A percentile compares a stretch with the other conserved stretches of the same genome.
Conservation (phyloP, 331 rosid species). For the Spiraea crenata region DNA sequence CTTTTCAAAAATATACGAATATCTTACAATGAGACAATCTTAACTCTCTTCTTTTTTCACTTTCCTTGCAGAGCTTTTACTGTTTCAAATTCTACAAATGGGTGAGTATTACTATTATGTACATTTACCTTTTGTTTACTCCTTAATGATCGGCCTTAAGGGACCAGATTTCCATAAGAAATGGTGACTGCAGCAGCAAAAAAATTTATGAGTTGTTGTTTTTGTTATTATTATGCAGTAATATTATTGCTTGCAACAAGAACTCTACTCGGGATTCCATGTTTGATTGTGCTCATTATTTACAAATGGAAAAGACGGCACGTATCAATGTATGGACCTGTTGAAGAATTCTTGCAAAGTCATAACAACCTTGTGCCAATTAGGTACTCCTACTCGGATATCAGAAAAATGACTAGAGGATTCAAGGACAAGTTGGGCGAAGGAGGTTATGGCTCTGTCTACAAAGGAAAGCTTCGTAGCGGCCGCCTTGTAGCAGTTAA, state of each 20-base stretch:
- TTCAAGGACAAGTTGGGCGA: background rate
- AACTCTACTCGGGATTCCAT: background rate
- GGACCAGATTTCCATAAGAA: too few relatives aligned
- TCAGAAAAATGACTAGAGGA: conserved; percentile 1
- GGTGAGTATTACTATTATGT: too few relatives aligned
- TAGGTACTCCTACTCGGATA: background rate
- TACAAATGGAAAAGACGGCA: background rate
- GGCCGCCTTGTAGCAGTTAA: background rate
- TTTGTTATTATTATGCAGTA: background rate
- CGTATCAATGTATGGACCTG: background rate
- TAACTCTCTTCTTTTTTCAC: too few relatives aligned
- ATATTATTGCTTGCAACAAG: accelerated
- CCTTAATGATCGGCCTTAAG: too few relatives aligned
- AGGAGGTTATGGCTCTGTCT: conserved; percentile 9
- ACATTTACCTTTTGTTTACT: too few relatives aligned
- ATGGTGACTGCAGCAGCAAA: too few relatives aligned
- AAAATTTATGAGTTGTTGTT: too few relatives aligned
- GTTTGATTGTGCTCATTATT: background rate
- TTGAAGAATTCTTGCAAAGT: conserved; percentile 4
- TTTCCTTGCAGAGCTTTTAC: too few relatives aligned
- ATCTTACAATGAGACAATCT: too few relatives aligned
- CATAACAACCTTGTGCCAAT: conserved; percentile 5
- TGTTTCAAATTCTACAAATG: too few relatives aligned
- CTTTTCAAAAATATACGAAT: too few relatives aligned
- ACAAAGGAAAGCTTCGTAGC: conserved; percentile 10